Conservation (phyloP, 495 filamentous ascomycete species). For the Cryomyces minteri region DNA sequence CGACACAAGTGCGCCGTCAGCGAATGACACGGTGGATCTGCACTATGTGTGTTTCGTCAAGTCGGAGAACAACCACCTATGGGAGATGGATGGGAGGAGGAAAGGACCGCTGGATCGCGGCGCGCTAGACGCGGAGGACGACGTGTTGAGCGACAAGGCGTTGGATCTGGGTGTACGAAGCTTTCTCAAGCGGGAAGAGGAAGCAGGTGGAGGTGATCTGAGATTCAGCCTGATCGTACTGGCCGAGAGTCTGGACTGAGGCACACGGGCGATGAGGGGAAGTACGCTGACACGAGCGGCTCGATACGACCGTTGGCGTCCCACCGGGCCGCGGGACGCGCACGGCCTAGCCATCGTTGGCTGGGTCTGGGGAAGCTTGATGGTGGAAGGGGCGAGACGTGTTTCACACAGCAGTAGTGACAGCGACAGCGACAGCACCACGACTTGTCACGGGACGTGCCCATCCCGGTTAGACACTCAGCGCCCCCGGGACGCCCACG, state of each 20-base stretch:
- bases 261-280: not conserved
- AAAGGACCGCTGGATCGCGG: constrained; percentile 63
- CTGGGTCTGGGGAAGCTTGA: no score
- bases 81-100: constrained; percentile 27
- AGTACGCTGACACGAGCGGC: no score
- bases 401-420: no score
- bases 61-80: constrained; percentile 19
- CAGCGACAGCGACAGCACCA: no score
- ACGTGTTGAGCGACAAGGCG: constrained; percentile 49
- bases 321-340: no score
- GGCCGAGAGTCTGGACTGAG: constrained; percentile 20
- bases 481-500: no score
- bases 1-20: constrained; percentile 20
- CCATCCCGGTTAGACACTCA: no score
- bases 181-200: constrained; percentile 33
- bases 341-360: no score
- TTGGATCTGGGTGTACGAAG: constrained; percentile 39
- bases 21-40: constrained; percentile 20
- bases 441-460: no score
- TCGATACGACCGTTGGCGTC: no score
- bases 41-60: constrained; percentile 27
- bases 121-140: constrained; percentile 36
- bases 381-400: no score
- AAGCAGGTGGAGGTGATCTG: constrained; percentile 27
- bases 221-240: constrained; percentile 39